Evolutionary conservation across 345 rosid species (phyloP).

Genomic region (Excoecaria agallocha): DNA sequence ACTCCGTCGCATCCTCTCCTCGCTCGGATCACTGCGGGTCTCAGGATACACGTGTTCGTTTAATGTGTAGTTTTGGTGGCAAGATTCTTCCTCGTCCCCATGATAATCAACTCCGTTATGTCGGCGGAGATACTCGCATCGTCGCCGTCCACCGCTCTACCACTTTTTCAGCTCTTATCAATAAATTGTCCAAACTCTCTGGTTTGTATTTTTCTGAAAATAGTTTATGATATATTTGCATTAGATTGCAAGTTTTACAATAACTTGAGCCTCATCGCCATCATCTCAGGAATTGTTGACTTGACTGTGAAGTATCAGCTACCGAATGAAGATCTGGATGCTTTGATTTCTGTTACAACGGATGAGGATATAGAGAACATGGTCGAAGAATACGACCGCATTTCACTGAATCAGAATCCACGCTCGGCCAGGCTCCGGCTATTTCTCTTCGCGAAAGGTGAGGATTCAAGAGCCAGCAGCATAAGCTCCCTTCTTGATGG

Average conservation of each 20-base stretch:
- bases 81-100: slow-evolving; percentile 96
- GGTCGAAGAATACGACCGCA: slow-evolving; percentile 96
- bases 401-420: slow-evolving; percentile 60
- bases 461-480: slow-evolving; percentile 64
- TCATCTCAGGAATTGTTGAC: slow-evolving; percentile 47
- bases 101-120: slow-evolving; percentile 88
- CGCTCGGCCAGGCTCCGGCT: slow-evolving; percentile 80
- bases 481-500: slow-evolving; percentile 85
- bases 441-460: slow-evolving; percentile 62
- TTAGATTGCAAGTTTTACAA: not conserved
- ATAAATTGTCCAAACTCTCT: slow-evolving; percentile 75
- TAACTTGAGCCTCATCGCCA: not conserved
- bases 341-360: slow-evolving; percentile 84
- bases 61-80: slow-evolving; percentile 98
- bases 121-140: slow-evolving; percentile 94
- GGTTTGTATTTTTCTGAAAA: slow-evolving; percentile 31
- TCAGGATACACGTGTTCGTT: slow-evolving; percentile 53
- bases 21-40: slow-evolving; percentile 59
- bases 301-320: slow-evolving; percentile 87
- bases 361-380: slow-evolving; percentile 97
- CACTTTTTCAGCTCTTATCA: slow-evolving; percentile 52
- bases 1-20: slow-evolving; percentile 73
- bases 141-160: slow-evolving; percentile 74
- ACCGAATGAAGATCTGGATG: slow-evolving; percentile 94
- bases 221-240: not conserved